These are phyloP conservation scores for Amphibolis antarctica DNA, from an alignment of 106 monocot species.

Conservation along the genomic window DNA sequence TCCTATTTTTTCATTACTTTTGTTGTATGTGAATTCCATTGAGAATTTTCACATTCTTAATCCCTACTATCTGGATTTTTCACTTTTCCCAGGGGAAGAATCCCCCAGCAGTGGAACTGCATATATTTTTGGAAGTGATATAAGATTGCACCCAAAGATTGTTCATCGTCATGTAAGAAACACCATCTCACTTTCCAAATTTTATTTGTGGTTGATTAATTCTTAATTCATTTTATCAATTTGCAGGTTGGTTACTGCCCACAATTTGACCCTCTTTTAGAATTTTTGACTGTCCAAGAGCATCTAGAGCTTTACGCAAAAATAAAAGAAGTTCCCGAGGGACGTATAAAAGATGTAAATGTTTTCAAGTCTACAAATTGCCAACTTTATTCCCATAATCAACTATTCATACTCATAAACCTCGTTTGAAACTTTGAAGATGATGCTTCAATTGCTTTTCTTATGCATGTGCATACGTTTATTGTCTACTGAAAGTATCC, in stretches of 20 bases:
- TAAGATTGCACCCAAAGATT: constrained; percentile 52
- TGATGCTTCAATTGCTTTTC: too few species aligned
- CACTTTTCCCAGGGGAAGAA: constrained; percentile 67
- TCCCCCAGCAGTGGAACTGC: constrained; percentile 77
- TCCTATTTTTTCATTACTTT: too few species aligned
- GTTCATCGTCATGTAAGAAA: constrained; percentile 48
- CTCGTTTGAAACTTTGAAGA: too few species aligned
- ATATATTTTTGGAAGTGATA: constrained; percentile 77
- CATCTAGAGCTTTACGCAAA: constrained; percentile 88
- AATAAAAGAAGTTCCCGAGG: constrained; percentile 68
- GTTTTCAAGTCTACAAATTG: too few species aligned
- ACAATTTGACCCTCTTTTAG: constrained; percentile 89
- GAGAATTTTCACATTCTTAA: too few species aligned
- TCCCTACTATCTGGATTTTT: too few species aligned
- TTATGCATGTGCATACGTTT: too few species aligned
- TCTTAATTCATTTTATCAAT: background rate
- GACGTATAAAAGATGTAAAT: constrained; percentile 45
- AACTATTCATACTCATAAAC: too few species aligned
- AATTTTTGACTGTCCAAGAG: constrained; percentile 68
- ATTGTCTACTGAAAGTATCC: too few species aligned
- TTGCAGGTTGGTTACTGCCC: constrained; percentile 87
- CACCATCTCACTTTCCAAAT: background rate
- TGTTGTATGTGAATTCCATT: too few species aligned
- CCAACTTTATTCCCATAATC: too few species aligned
- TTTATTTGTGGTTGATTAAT: background rate